Base-by-base conservation (phyloP, 1,139 yeast species). In the Ogataea hybrid region DNA sequence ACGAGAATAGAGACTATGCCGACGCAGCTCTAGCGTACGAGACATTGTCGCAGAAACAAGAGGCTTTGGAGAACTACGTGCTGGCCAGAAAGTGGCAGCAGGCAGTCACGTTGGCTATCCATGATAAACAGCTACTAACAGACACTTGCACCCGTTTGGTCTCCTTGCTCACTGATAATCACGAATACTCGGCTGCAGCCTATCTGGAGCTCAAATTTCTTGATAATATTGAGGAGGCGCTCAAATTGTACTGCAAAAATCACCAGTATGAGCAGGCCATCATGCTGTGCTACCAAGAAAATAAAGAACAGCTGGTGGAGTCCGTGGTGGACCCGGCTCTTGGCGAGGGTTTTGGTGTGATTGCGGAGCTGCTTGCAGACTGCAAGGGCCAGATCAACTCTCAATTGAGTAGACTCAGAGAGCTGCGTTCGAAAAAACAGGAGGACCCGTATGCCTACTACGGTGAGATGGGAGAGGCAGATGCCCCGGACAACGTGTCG, bases 401-500 rank as follows among this genome's bases (percentile, higher is more conserved):
- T 0, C 99, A 94, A 65, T 68, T 89, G 51, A 78, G 72, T 50
- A 78, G 99, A 57, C 68, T 94, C 48, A 75, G 96, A 41, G 97
- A 89, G 55, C 71, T 94, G 43, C 77, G 98, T 54, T 72, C 75
- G 12, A 90, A 89, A 69, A 92, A 90, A 57, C 75, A 71, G 38
- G 82, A 78, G 46, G 96, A 90, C 62, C 97, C 97, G 7, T 81
- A 80, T 57, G 82, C 86, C 2, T 92, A 88, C 58, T 88, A 83
- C 60, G 89, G 89, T 11, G 75, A 74, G 42, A 49, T 59, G 20
- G 70, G 71, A 17, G 86, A 79, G 31, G 86, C 80, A 44, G 94
- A 87, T 51, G 77, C 85, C 12, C 92, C 96, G 1, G 99, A 92
- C 63, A 86, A 90, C 62, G 95, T 94, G 3, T 90, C 97, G 0